Percentiles rank a stretch among this genome's conserved stretches.
Conservation (phyloP, 371 early-diverging fungal species). For the Apophysomyces elegans region DNA sequence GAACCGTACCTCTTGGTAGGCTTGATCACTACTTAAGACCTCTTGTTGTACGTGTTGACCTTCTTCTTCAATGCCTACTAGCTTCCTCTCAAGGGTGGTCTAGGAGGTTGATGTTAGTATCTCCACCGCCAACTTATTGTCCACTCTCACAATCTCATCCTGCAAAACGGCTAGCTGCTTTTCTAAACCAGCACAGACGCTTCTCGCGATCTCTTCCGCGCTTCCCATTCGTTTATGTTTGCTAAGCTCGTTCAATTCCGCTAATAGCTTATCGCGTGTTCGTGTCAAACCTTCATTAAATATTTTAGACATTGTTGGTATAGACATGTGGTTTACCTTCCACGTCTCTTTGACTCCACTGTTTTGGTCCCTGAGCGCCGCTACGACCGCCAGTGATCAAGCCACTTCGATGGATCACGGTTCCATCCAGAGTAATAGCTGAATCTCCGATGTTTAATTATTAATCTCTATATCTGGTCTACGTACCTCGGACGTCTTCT, state of each 20-base stretch:
- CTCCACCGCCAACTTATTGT: background rate
- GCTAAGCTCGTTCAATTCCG: conserved; percentile 74
- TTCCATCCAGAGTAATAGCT: conserved; percentile 94
- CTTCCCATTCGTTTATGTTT: conserved; percentile 72
- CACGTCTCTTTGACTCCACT: conserved; percentile 91
- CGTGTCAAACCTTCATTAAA: conserved; percentile 55
- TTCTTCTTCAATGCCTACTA: conserved; percentile 49
- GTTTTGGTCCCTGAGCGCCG: conserved; percentile 48
- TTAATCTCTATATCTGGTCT: too few relatives aligned
- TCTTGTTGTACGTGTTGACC: background rate
- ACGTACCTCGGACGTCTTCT: conserved; percentile 80
- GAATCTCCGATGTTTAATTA: background rate
- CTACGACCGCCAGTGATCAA: conserved; percentile 90
- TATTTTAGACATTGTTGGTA: background rate
- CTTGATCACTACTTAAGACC: background rate
- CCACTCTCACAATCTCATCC: conserved; percentile 60
- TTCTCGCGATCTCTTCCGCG: conserved; percentile 65
- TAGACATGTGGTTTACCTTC: conserved; percentile 41
- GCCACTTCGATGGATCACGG: conserved; percentile 94
- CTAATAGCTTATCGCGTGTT: conserved; percentile 70
- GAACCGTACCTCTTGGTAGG: background rate
- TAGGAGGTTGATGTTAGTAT: background rate
- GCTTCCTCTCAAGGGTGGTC: conserved; percentile 49
- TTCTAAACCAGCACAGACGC: conserved; percentile 65
- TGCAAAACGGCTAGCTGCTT: conserved; percentile 58